These are phyloP conservation scores for Colletotrichum sp. DNA, from an alignment of 2,329 filamentous ascomycete species.

Conservation along the genomic window DNA sequence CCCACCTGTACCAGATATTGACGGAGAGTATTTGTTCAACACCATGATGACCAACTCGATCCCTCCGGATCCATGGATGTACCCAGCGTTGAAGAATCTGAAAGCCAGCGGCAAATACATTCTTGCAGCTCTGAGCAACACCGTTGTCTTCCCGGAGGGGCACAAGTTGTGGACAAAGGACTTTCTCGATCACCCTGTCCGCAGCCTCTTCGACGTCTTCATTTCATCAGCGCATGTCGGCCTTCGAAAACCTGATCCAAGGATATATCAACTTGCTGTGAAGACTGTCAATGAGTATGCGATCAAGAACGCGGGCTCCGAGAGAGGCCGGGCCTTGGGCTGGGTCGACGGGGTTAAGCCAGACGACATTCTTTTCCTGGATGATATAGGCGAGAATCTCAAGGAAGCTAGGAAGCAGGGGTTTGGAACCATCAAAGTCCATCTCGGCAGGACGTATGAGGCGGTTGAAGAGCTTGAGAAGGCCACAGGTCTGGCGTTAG, in stretches of 20 bases:
- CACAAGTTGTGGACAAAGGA: slow-evolving; percentile 69
- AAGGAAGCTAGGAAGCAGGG: slow-evolving; percentile 77
- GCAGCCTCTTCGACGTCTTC: slow-evolving; percentile 81
- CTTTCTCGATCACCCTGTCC: slow-evolving; percentile 60
- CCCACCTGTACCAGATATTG: slow-evolving; percentile 72
- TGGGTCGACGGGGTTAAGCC: slow-evolving; percentile 60
- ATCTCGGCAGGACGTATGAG: slow-evolving; percentile 76
- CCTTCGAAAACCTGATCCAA: slow-evolving; percentile 82
- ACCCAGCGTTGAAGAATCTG: slow-evolving; percentile 76
- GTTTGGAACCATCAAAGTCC: slow-evolving; percentile 84
- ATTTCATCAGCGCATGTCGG: slow-evolving; percentile 86
- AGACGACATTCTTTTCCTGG: slow-evolving; percentile 81
- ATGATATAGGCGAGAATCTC: slow-evolving; percentile 94
- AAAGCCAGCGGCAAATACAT: slow-evolving; percentile 68
- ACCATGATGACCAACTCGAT: slow-evolving; percentile 83
- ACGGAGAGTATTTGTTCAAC: slow-evolving; percentile 83
- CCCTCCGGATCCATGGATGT: slow-evolving; percentile 84
- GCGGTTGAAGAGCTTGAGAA: slow-evolving; percentile 83
- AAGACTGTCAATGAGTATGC: slow-evolving; percentile 68
- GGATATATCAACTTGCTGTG: slow-evolving; percentile 79
- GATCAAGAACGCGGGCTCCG: slow-evolving; percentile 48
- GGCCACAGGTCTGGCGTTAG: slow-evolving; percentile 70
- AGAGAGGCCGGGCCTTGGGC: slow-evolving; percentile 41
- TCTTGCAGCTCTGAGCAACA: slow-evolving; percentile 87
- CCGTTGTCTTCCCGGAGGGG: slow-evolving; percentile 79